phyloP scores from a whole-genome alignment of 2,329 filamentous ascomycete genomes.

The Tolypocladium album region DNA sequence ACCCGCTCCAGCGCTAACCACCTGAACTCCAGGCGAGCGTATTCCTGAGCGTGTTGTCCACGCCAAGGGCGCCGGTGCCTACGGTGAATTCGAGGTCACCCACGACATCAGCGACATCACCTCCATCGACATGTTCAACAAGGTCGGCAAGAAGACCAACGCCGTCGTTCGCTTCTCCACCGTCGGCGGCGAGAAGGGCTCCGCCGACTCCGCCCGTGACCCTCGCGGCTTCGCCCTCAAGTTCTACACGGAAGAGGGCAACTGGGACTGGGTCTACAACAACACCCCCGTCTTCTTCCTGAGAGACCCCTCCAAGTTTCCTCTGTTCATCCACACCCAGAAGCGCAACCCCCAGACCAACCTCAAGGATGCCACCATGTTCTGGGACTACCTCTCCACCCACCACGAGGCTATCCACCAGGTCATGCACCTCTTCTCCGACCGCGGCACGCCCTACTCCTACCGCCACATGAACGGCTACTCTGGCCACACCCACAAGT shows the following conservation, averaged over 20 bases:
- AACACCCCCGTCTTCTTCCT: slow-evolving; percentile 73
- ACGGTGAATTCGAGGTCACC: slow-evolving; percentile 50
- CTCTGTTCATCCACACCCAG: slow-evolving; percentile 66
- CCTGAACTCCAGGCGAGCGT: slow-evolving; percentile 22
- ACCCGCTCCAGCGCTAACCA: not conserved
- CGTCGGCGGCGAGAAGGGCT: slow-evolving; percentile 57
- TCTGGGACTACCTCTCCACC: slow-evolving; percentile 33
- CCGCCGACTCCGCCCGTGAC: slow-evolving; percentile 57
- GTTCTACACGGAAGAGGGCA: slow-evolving; percentile 55
- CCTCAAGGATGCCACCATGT: slow-evolving; percentile 57
- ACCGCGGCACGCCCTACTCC: slow-evolving; percentile 54
- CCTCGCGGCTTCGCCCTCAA: slow-evolving; percentile 54
- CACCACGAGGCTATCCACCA: slow-evolving; percentile 54
- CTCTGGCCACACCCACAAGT: slow-evolving; percentile 57
- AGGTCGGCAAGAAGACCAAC: slow-evolving; percentile 41
- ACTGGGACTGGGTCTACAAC: slow-evolving; percentile 66
- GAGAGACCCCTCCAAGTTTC: slow-evolving; percentile 64
- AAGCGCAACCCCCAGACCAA: slow-evolving; percentile 66
- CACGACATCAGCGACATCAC: slow-evolving; percentile 45
- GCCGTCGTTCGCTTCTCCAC: slow-evolving; percentile 60
- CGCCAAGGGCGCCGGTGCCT: slow-evolving; percentile 29
- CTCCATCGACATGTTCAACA: slow-evolving; percentile 39
- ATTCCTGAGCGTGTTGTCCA: slow-evolving; percentile 34
- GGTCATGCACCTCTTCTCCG: slow-evolving; percentile 55
- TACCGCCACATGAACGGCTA: slow-evolving; percentile 60